A percentile compares a stretch with the other conserved stretches of the same genome.
Evolutionary conservation across 805 yeast genomes (phyloP).

Genomic region (Wickerhamiella allomyrinae): DNA sequence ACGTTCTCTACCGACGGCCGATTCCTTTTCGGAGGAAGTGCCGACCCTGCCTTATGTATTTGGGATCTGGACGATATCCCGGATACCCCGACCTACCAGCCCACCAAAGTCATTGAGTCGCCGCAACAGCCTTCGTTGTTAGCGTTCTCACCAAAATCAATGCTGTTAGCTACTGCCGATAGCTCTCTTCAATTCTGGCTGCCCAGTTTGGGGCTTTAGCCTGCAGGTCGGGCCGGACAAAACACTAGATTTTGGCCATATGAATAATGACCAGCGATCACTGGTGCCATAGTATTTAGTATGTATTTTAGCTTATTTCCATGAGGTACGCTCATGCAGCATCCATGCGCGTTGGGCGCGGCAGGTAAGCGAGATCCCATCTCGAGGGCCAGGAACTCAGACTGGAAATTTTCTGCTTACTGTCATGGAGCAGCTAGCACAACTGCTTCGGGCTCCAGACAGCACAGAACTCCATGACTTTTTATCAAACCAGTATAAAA

Average conservation of each 20-base stretch:
- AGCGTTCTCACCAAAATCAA: conserved; percentile 44
- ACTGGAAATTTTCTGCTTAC: background rate
- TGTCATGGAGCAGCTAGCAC: conserved; percentile 1
- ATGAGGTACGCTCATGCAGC: no score
- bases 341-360: no score
- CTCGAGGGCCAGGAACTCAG: no score
- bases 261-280: no score
- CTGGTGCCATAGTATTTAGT: no score
- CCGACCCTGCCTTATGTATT: conserved; percentile 36
- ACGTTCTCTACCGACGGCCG: conserved; percentile 57
- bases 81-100: conserved; percentile 8
- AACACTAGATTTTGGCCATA: no score
- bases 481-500: conserved; percentile 3
- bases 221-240: no score
- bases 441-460: background rate
- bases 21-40: conserved; percentile 45
- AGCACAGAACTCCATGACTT: conserved; percentile 1
- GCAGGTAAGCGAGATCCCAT: no score
- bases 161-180: conserved; percentile 53
- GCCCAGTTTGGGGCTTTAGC: conserved; percentile 9
- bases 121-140: conserved; percentile 12
- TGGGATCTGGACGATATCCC: conserved; percentile 32
- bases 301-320: no score
- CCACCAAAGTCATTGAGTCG: conserved; percentile 18
- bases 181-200: conserved; percentile 34